Conservation (phyloP, 1,284 basidiomycete genomes). For the Tranzscheliella williamsii region DNA sequence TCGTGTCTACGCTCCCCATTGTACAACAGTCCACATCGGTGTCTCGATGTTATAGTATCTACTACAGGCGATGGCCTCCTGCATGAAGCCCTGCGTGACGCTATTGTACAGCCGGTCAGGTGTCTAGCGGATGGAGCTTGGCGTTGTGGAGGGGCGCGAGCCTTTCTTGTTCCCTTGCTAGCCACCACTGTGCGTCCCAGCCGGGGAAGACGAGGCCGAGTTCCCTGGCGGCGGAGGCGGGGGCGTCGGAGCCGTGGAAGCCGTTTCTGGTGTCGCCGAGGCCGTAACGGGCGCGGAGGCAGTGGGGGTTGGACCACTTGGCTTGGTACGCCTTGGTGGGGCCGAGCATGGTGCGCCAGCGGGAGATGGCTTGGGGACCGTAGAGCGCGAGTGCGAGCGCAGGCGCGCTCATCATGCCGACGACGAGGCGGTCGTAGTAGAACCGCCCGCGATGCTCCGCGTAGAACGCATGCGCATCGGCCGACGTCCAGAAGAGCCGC, state of each 20-base stretch:
- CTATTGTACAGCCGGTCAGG: no score
- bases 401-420: slow-evolving; percentile 54
- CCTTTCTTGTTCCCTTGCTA: slow-evolving; percentile 19
- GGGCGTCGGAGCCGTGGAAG: slow-evolving; percentile 52
- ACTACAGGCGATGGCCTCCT: no score
- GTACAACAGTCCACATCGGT: no score
- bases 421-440: slow-evolving; percentile 56
- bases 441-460: slow-evolving; percentile 54
- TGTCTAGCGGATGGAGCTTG: slow-evolving; percentile 15
- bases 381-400: slow-evolving; percentile 51
- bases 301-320: slow-evolving; percentile 40
- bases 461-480: slow-evolving; percentile 56
- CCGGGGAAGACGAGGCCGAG: slow-evolving; percentile 43
- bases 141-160: slow-evolving; percentile 9
- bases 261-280: slow-evolving; percentile 57
- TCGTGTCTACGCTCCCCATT: no score
- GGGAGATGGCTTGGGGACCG: slow-evolving; percentile 44
- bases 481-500: slow-evolving; percentile 45
- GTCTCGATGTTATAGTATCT: no score
- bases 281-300: slow-evolving; percentile 47
- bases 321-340: slow-evolving; percentile 56
- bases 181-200: slow-evolving; percentile 46
- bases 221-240: slow-evolving; percentile 26
- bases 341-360: slow-evolving; percentile 52
- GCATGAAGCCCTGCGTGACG: no score